Conservation (phyloP, 345 rosid genomes). For the rapeseed (Brassica napus) region DNA sequence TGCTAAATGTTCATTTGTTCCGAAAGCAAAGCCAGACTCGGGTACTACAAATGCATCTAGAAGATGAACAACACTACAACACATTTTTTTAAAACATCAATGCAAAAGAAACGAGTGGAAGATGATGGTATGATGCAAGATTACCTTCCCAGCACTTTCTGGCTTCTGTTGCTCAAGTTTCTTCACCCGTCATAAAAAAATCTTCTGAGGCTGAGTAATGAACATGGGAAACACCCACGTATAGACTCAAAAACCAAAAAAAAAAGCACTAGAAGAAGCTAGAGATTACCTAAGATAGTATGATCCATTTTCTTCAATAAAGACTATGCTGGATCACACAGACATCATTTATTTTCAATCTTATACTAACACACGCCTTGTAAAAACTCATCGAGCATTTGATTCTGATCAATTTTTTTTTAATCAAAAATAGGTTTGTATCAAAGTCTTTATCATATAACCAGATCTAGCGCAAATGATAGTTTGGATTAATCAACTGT, state of each 20-base stretch:
- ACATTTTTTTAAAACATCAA: too few relatives aligned
- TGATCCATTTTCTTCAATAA: too few relatives aligned
- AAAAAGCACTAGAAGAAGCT: constrained; percentile 12
- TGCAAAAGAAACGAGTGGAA: not conserved
- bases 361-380: not conserved
- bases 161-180: constrained; percentile 63
- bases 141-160: constrained; percentile 62
- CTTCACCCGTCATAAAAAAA: not conserved
- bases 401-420: not conserved
- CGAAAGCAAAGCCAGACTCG: not conserved
- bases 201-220: too few relatives aligned
- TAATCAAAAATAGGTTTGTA: not conserved
- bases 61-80: too few relatives aligned
- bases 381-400: not conserved
- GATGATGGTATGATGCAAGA: constrained; percentile 2
- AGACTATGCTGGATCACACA: not conserved
- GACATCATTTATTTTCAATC: not conserved
- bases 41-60: not conserved
- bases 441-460: not conserved
- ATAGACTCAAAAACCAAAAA: not conserved
- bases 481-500: not conserved
- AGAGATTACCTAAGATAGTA: not conserved
- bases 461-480: not conserved
- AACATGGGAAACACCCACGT: not conserved
- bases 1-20: not conserved